Evolutionary conservation across 75 land plant species (phyloP).

Genomic region (Pinus albicaulis): DNA sequence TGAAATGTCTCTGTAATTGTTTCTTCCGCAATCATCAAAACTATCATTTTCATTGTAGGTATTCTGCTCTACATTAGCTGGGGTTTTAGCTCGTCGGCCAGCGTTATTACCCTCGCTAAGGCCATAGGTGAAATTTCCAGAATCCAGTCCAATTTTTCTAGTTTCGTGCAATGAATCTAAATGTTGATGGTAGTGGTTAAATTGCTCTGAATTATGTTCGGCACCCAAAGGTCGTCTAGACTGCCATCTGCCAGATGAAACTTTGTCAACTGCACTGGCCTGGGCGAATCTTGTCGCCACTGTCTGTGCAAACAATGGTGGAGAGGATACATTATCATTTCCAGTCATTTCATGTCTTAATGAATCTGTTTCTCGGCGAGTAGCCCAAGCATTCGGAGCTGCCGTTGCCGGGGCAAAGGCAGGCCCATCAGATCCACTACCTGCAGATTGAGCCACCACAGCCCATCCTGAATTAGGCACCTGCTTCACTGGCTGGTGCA

Average conservation of each 20-base stretch:
- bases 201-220: constrained; percentile 9
- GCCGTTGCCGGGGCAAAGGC: constrained; percentile 11
- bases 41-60: constrained; percentile 14
- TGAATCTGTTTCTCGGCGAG: constrained; percentile 49
- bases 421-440: constrained; percentile 14
- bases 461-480: constrained; percentile 9
- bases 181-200: not conserved
- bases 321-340: constrained; percentile 3
- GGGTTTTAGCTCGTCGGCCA: not conserved
- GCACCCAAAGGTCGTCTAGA: constrained; percentile 31
- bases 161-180: not conserved
- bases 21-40: constrained; percentile 6
- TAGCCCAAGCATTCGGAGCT: constrained; percentile 77
- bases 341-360: constrained; percentile 5
- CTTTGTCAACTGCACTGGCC: constrained; percentile 84
- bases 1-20: constrained; percentile 7
- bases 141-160: not conserved
- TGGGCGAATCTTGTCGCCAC: constrained; percentile 59
- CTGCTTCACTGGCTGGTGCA: constrained; percentile 10
- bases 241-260: constrained; percentile 89
- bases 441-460: constrained; percentile 14
- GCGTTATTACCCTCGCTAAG: not conserved
- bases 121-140: constrained; percentile 7
- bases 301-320: constrained; percentile 27
- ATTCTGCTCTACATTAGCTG: not conserved